Percentiles rank a stretch among this genome's conserved stretches.
Conservation (phyloP, 257 asterid genomes). For the Mentha longifolia region DNA sequence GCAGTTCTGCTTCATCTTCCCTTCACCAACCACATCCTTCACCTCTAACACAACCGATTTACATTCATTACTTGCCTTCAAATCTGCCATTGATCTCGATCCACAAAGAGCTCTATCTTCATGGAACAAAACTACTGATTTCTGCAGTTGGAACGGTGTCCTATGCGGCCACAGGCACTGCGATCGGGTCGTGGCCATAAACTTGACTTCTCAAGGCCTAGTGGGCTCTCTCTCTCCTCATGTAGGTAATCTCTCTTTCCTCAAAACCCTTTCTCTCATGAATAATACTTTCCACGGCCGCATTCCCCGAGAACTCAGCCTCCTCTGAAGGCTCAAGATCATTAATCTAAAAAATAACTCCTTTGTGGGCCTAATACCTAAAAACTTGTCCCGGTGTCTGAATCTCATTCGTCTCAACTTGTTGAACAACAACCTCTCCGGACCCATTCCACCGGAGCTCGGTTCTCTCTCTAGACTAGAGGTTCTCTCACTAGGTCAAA, state of each 20-base stretch:
- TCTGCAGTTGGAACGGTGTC: slow-evolving; percentile 21
- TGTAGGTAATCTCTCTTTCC: slow-evolving; percentile 12
- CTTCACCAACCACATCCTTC: slow-evolving; percentile 2
- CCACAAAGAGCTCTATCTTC: background rate
- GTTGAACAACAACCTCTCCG: background rate
- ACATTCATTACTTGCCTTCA: slow-evolving; percentile 9
- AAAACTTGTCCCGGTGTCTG: background rate
- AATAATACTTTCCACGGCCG: slow-evolving; percentile 15
- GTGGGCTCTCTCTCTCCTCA: slow-evolving; percentile 15
- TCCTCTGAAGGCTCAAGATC: background rate
- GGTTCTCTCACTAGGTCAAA: background rate
- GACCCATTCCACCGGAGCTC: slow-evolving; percentile 6
- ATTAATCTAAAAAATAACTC: background rate
- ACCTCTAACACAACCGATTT: slow-evolving; percentile 2
- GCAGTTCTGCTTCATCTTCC: background rate
- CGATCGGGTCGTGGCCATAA: background rate
- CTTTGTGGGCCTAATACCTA: background rate
- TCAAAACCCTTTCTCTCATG: background rate
- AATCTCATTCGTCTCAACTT: background rate
- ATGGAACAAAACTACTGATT: slow-evolving; percentile 7
- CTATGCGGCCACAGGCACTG: slow-evolving; percentile 2
- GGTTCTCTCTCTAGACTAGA: background rate
- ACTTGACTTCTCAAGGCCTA: slow-evolving; percentile 11
- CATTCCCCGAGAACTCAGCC: background rate
- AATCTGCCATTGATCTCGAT: background rate